Conservation (phyloP, 2,329 filamentous ascomycete species). For the Phialemoniopsis sp. region DNA sequence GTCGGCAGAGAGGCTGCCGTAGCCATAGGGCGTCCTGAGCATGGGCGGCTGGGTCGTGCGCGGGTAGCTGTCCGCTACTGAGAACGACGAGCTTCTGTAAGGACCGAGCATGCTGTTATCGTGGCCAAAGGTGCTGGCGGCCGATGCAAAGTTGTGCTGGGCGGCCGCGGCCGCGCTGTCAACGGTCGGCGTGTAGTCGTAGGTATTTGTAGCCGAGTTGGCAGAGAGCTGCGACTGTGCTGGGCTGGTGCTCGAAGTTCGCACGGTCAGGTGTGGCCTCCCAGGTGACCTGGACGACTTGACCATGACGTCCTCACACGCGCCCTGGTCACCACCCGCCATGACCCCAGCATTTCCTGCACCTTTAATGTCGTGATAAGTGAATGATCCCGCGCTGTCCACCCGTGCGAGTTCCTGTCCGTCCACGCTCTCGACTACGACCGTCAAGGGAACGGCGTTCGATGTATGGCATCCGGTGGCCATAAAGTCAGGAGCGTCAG, state of each 20-base stretch:
- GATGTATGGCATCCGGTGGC: constrained; percentile 44
- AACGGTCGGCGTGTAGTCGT: constrained; percentile 51
- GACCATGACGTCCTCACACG: constrained; percentile 35
- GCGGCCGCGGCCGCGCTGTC: constrained; percentile 40
- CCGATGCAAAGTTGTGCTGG: constrained; percentile 21
- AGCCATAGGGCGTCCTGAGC: constrained; percentile 4
- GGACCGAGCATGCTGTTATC: constrained; percentile 51
- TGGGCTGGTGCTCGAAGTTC: constrained; percentile 23
- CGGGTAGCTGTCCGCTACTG: constrained; percentile 36
- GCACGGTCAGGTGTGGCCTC: constrained; percentile 27
- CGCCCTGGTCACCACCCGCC: constrained; percentile 22
- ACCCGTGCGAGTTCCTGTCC: constrained; percentile 50
- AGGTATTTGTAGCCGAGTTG: constrained; percentile 48
- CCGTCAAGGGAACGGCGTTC: constrained; percentile 48
- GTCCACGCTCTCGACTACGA: constrained; percentile 46
- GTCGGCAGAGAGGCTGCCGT: constrained; percentile 28
- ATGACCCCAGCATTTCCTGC: constrained; percentile 18
- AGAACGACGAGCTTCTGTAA: constrained; percentile 48
- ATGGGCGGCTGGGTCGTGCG: constrained; percentile 21
- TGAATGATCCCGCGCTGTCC: constrained; percentile 39
- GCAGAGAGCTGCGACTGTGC: constrained; percentile 18
- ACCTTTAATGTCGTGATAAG: constrained; percentile 32
- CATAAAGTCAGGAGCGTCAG: constrained; percentile 62
- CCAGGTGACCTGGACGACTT: constrained; percentile 37
- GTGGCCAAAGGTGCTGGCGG: constrained; percentile 29